phyloP scores from a whole-genome alignment of 2,329 filamentous ascomycete species.

The Fonsecaea multimorphosa region DNA sequence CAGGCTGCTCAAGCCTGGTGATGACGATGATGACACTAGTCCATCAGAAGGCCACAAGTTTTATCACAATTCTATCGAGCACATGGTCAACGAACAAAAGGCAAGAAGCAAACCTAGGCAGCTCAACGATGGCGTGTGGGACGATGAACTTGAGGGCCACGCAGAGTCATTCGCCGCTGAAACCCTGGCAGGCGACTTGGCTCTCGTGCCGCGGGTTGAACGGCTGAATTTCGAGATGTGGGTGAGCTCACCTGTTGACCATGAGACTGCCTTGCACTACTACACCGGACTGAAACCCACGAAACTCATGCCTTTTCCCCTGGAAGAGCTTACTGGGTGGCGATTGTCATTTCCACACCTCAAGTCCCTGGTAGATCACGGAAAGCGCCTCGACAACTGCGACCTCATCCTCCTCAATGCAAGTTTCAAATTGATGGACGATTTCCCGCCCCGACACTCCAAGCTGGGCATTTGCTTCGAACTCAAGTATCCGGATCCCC shows the following conservation, averaged over 20 bases:
- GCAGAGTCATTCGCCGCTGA: slow-evolving; percentile 9
- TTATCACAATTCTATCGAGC: slow-evolving; percentile 36
- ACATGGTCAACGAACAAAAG: slow-evolving; percentile 33
- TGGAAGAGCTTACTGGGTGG: slow-evolving; percentile 52
- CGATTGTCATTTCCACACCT: slow-evolving; percentile 50
- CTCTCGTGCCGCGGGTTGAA: slow-evolving; percentile 32
- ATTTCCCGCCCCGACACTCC: slow-evolving; percentile 51
- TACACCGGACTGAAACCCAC: slow-evolving; percentile 53
- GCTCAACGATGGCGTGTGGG: background rate
- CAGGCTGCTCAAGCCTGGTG: slow-evolving; percentile 27
- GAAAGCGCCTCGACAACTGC: slow-evolving; percentile 45
- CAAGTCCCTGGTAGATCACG: slow-evolving; percentile 45
- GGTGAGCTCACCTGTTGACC: slow-evolving; percentile 48
- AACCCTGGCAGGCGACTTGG: background rate
- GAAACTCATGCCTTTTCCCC: slow-evolving; percentile 46
- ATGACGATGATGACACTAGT: slow-evolving; percentile 17
- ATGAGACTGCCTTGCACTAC: slow-evolving; percentile 50
- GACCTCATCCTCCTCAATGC: slow-evolving; percentile 54
- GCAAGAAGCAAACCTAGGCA: slow-evolving; percentile 5
- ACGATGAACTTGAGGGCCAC: slow-evolving; percentile 13
- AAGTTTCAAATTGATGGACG: slow-evolving; percentile 51
- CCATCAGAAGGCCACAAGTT: slow-evolving; percentile 30
- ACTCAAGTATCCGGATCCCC: slow-evolving; percentile 48
- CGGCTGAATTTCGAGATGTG: slow-evolving; percentile 55
- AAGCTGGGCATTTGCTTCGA: slow-evolving; percentile 52